Percentiles rank a stretch among this genome's conserved stretches.
Conservation (phyloP, 1,139 yeast genomes). For the Lodderomyces oxycetoniae region DNA sequence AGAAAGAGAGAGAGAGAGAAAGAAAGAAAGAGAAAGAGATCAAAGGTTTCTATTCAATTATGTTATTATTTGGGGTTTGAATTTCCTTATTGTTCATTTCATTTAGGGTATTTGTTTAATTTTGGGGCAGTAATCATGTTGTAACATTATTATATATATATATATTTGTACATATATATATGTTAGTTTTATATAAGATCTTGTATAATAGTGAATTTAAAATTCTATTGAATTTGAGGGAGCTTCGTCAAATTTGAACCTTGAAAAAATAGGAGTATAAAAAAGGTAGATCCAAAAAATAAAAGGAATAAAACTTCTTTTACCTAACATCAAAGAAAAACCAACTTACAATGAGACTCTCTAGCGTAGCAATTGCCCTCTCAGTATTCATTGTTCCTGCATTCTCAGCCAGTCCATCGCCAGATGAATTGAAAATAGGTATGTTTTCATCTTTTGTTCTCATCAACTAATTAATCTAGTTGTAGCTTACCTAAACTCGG, state of each 20-base stretch:
- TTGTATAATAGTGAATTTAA: slow-evolving; percentile 1
- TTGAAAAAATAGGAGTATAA: no score
- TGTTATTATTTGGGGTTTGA: slow-evolving; percentile 2
- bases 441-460: slow-evolving; percentile 13
- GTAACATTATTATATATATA: slow-evolving; percentile 1
- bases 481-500: neutral
- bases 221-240: neutral
- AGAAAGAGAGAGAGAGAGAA: slow-evolving; percentile 1
- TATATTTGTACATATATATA: slow-evolving; percentile 2
- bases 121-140: slow-evolving; percentile 1
- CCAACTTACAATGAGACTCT: slow-evolving; percentile 10
- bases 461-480: neutral
- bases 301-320: neutral
- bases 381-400: slow-evolving; percentile 9
- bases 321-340: neutral
- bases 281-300: neutral
- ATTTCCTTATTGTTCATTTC: neutral
- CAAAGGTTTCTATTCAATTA: no score
- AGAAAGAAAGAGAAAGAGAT: neutral
- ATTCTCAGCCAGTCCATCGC: slow-evolving; percentile 12
- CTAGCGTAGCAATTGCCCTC: slow-evolving; percentile 7
- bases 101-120: neutral
- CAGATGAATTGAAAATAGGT: slow-evolving; percentile 27
- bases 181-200: neutral
- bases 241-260: neutral